Conservation (phyloP, 2,329 filamentous ascomycete species). For the Biscogniauxia sp. region DNA sequence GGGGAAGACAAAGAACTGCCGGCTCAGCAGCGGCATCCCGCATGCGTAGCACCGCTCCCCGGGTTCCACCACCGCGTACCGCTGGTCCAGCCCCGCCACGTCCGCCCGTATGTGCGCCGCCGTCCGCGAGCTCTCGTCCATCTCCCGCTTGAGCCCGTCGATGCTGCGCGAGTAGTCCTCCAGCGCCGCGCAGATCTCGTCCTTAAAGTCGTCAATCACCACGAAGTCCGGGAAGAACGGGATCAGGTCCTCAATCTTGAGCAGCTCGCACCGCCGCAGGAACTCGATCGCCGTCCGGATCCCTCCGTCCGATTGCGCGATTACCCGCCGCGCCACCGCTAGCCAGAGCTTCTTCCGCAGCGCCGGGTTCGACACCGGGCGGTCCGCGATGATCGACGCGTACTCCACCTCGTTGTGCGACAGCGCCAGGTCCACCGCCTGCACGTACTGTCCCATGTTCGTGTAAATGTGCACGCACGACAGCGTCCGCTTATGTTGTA, state of each 20-base stretch:
- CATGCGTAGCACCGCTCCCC: slow-evolving; percentile 94
- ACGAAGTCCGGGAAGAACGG: slow-evolving; percentile 99
- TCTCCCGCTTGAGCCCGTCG: slow-evolving; percentile 82
- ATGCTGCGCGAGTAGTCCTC: slow-evolving; percentile 94
- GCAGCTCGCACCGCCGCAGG: slow-evolving; percentile 82
- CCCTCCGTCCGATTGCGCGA: slow-evolving; percentile 70
- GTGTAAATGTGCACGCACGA: slow-evolving; percentile 98
- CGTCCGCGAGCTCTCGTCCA: slow-evolving; percentile 90
- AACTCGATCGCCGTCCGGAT: slow-evolving; percentile 96
- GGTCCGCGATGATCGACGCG: slow-evolving; percentile 83
- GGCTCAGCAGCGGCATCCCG: slow-evolving; percentile 76
- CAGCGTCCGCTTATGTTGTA: slow-evolving; percentile 87
- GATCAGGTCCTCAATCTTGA: slow-evolving; percentile 94
- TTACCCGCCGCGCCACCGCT: slow-evolving; percentile 90
- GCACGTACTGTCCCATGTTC: slow-evolving; percentile 89
- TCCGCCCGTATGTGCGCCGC: slow-evolving; percentile 88
- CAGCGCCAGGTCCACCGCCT: slow-evolving; percentile 88
- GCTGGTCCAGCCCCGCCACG: slow-evolving; percentile 78
- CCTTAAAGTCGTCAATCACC: slow-evolving; percentile 98
- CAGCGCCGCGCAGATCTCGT: slow-evolving; percentile 90
- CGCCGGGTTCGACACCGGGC: slow-evolving; percentile 72
- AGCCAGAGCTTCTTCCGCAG: slow-evolving; percentile 95
- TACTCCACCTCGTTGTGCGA: slow-evolving; percentile 88
- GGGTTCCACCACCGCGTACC: slow-evolving; percentile 95
- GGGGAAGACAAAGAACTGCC: slow-evolving; percentile 97